A percentile compares a stretch with the other conserved stretches of the same genome.
phyloP scores from a whole-genome alignment of 257 asterid species.

The Handroanthus guayacan region DNA sequence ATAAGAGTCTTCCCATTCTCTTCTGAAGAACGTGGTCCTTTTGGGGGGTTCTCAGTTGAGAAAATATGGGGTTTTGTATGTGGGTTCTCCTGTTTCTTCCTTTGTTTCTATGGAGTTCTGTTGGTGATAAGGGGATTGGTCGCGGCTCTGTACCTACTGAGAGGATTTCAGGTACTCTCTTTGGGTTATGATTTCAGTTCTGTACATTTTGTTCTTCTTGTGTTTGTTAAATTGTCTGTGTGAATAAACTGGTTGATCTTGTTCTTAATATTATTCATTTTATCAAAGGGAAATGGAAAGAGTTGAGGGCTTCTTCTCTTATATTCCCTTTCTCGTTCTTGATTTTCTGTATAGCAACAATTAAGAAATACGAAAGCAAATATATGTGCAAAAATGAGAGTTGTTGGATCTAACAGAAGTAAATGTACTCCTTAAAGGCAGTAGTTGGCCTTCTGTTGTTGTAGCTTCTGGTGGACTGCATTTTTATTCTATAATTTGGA shows the following conservation, averaged over 20 bases:
- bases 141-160: conserved; percentile 46
- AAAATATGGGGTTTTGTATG: conserved; percentile 30
- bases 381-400: no score
- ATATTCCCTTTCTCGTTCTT: no score
- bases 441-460: no score
- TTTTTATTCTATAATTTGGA: no score
- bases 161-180: conserved; percentile 51
- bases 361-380: no score
- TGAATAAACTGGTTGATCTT: neutral
- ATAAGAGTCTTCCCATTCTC: conserved; percentile 31
- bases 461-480: no score
- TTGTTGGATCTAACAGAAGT: no score
- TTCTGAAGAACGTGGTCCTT: conserved; percentile 4
- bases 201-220: neutral
- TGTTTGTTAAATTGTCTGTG: conserved; percentile 29
- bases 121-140: conserved; percentile 38
- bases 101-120: conserved; percentile 24
- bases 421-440: no score
- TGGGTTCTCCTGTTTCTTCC: conserved; percentile 37
- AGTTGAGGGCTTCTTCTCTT: no score
- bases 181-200: neutral
- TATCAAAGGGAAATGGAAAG: neutral
- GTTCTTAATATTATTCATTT: neutral
- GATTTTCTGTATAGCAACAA: no score
- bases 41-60: neutral